Evolutionary conservation across 1,284 basidiomycete species (phyloP).

Genomic region (Cutaneotrichosporon sp.): DNA sequence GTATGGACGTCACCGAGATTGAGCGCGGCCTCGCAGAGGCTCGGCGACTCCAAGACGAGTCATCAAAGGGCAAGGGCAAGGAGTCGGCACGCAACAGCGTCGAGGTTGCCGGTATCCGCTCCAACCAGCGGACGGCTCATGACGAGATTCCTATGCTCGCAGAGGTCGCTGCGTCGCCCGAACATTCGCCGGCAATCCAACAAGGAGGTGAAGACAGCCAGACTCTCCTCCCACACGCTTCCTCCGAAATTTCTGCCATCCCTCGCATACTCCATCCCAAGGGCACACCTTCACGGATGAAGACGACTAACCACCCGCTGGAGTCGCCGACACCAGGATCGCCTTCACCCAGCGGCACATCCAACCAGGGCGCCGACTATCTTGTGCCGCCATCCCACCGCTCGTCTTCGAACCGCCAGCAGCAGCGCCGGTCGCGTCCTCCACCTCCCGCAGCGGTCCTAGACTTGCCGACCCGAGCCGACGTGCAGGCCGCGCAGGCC

Average conservation of each 20-base stretch:
- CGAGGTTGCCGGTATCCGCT: constrained; percentile 31
- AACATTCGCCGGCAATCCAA: constrained; percentile 15
- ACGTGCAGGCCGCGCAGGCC: constrained; percentile 53
- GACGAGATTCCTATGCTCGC: constrained; percentile 37
- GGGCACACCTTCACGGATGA: constrained; percentile 9
- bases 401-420: constrained; percentile 30
- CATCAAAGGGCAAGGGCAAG: constrained; percentile 34
- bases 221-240: constrained; percentile 42
- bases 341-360: constrained; percentile 1
- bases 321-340: neutral
- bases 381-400: constrained; percentile 40
- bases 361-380: constrained; percentile 27
- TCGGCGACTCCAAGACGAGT: constrained; percentile 29
- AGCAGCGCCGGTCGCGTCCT: constrained; percentile 12
- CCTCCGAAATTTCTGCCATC: constrained; percentile 36
- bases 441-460: constrained; percentile 42
- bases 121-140: constrained; percentile 35
- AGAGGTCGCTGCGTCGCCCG: constrained; percentile 2
- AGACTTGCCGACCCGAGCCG: constrained; percentile 53
- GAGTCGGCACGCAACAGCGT: constrained; percentile 18
- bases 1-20: constrained; percentile 55
- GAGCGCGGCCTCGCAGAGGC: constrained; percentile 46
- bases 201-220: constrained; percentile 37
- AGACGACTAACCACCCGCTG: constrained; percentile 18
- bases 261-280: constrained; percentile 30